A percentile compares a stretch with the other conserved stretches of the same genome.
These are phyloP conservation scores for Pichia nanzhaoensis DNA, from an alignment of 805 yeast genomes.

Conservation along the genomic window DNA sequence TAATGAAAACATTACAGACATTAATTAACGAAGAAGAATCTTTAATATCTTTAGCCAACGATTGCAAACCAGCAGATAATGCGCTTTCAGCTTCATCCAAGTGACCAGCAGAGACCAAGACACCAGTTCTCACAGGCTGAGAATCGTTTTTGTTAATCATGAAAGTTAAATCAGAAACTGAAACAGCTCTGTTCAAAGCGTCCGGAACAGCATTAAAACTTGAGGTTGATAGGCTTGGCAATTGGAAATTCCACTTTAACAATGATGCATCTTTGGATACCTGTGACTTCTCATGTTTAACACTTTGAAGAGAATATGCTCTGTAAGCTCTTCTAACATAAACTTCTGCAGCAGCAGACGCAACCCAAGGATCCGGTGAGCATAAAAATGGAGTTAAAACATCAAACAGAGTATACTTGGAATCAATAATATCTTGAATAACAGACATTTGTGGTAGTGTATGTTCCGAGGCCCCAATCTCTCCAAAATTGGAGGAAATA, in stretches of 20 bases:
- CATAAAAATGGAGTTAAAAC: constrained; percentile 88
- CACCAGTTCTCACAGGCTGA: constrained; percentile 75
- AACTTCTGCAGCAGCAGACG: constrained; percentile 94
- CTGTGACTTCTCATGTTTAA: constrained; percentile 48
- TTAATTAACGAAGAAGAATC: constrained; percentile 49
- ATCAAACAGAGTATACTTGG: constrained; percentile 93
- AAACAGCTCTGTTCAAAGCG: constrained; percentile 74
- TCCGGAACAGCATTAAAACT: constrained; percentile 67
- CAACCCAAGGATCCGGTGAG: constrained; percentile 78
- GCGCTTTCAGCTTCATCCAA: constrained; percentile 87
- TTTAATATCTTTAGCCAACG: constrained; percentile 43
- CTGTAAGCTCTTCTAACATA: constrained; percentile 95
- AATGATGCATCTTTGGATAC: constrained; percentile 53
- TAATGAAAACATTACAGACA: constrained; percentile 75
- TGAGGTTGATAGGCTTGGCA: constrained; percentile 66
- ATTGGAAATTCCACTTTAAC: constrained; percentile 81
- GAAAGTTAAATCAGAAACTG: constrained; percentile 87
- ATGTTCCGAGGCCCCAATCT: constrained; percentile 60
- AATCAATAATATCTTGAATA: constrained; percentile 88
- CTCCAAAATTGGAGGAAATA: constrained; percentile 85
- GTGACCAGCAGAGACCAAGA: constrained; percentile 71
- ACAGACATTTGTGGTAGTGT: constrained; percentile 75
- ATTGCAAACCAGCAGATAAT: constrained; percentile 66
- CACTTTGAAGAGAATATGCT: constrained; percentile 82
- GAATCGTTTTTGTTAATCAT: constrained; percentile 64